Evolutionary conservation across 139 green algal species (phyloP).

Genomic region (Micromonas commoda): DNA sequence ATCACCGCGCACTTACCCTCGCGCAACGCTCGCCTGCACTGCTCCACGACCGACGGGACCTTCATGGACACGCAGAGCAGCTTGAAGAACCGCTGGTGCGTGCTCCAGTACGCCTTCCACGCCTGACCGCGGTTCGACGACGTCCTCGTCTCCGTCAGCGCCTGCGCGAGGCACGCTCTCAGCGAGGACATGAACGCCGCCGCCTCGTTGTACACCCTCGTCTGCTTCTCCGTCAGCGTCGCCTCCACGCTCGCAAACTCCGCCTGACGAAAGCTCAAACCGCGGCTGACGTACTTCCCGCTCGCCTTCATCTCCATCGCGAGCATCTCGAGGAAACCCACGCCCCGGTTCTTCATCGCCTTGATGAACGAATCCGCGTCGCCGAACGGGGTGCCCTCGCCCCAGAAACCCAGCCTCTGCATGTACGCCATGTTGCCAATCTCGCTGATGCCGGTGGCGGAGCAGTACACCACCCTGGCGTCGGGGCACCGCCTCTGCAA

Average conservation of each 20-base stretch:
- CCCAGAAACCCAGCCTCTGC: slow-evolving; percentile 31
- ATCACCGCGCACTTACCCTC: slow-evolving; percentile 64
- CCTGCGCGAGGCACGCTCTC: neutral
- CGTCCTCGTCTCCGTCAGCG: neutral
- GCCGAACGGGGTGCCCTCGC: slow-evolving; percentile 22
- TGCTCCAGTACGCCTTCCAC: slow-evolving; percentile 65
- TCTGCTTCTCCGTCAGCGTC: slow-evolving; percentile 47
- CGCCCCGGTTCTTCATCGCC: slow-evolving; percentile 57
- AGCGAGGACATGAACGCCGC: slow-evolving; percentile 39
- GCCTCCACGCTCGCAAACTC: slow-evolving; percentile 71
- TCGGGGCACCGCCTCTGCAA: slow-evolving; percentile 22
- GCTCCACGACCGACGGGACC: slow-evolving; percentile 57
- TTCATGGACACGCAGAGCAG: slow-evolving; percentile 51
- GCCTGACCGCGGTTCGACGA: slow-evolving; percentile 12
- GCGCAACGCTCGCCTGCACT: slow-evolving; percentile 54
- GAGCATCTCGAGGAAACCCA: slow-evolving; percentile 37
- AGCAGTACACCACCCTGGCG: slow-evolving; percentile 27
- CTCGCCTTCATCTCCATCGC: slow-evolving; percentile 73
- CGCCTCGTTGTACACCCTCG: slow-evolving; percentile 62
- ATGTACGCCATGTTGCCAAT: slow-evolving; percentile 37
- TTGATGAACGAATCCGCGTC: slow-evolving; percentile 65
- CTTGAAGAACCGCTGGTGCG: slow-evolving; percentile 91
- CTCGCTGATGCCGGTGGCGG: slow-evolving; percentile 29
- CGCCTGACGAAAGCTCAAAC: slow-evolving; percentile 69
- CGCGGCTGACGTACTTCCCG: slow-evolving; percentile 73